phyloP scores from a whole-genome alignment of 78 protist species.

The Planoprotostelium fungivorum region DNA sequence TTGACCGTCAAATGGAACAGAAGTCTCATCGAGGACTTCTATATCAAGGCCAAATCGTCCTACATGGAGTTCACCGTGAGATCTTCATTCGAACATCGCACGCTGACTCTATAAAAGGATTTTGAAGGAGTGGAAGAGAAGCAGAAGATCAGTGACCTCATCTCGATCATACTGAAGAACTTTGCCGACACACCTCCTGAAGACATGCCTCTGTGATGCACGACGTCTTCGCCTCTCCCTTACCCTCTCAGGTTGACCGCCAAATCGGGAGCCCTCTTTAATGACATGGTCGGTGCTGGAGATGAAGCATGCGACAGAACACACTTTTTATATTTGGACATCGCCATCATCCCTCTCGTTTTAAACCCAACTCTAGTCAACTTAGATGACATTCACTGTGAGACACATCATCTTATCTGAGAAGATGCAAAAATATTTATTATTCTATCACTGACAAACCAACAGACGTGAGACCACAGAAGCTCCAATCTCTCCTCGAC shows the following conservation, averaged over 20 bases:
- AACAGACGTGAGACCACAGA: not conserved
- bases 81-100: not conserved
- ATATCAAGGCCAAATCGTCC: not conserved
- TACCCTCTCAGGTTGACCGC: not conserved
- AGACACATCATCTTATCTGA: not conserved
- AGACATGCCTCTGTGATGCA: not conserved
- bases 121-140: not conserved
- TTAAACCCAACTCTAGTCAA: not conserved
- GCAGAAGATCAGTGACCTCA: not conserved
- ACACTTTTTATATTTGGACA: not conserved
- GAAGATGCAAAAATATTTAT: no score
- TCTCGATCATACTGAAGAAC: not conserved
- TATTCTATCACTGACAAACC: no score
- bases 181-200: not conserved
- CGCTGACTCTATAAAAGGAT: not conserved
- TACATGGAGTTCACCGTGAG: not conserved
- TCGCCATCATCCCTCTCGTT: not conserved
- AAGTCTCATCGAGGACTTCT: not conserved
- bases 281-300: not conserved
- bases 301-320: not conserved
- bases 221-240: not conserved
- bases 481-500: not conserved
- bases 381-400: not conserved
- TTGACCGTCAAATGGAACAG: not conserved
- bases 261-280: not conserved